Base-by-base conservation (phyloP, 129 eudicot genomes). In the Rutidosis leptorrhynchoides region DNA sequence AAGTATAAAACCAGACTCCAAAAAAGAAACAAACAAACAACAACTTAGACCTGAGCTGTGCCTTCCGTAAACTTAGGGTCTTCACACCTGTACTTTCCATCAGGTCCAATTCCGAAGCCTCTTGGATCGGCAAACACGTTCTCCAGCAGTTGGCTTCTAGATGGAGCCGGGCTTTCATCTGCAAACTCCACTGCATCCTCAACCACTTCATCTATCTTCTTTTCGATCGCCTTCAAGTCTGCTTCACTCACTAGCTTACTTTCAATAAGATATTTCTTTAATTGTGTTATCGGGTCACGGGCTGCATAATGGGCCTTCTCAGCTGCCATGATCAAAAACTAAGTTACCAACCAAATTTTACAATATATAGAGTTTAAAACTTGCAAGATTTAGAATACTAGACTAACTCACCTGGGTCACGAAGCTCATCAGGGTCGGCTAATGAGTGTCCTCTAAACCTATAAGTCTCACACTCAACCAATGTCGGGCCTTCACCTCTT, bases 51-150 rank as follows among this genome's bases (percentile, higher is more conserved):
- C 58, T 70, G 74, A 17, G 74, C 74, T 43, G 74, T 70, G 46
- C 74, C 74, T 70, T 70, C 58, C 0, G 74, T 70, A 27, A 70
- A 70, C 74, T 70, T 70, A 6, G 74, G 67, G 30, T 70, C 74
- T 28, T 70, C 74, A 27, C 74, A 70, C 58, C 74, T 70, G 35
- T 70, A 70, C 56, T 28, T 70, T 42, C 74, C 74, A 37, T 70
- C 74, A 45, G 74, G 74, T n/a, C 74, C 74, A 5, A 70, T 70
- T 58, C 74, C 74, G 7, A 70, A 70, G 29, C 74, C 74, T 43
- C 74, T 70, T 3, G 74, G 74, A 26, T 70, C 74, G 28, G 74
- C 74, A 70, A 70, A 70, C 74, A 70, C 74, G 21, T 70, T 70
- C 57, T 70, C 74, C 46, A 70, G 20, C 66, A 70, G 30, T 28